Evolutionary conservation across 1,284 basidiomycete species (phyloP), one percentile per base, ranked within the genome.

Genomic region (Fistulina hepatica): DNA sequence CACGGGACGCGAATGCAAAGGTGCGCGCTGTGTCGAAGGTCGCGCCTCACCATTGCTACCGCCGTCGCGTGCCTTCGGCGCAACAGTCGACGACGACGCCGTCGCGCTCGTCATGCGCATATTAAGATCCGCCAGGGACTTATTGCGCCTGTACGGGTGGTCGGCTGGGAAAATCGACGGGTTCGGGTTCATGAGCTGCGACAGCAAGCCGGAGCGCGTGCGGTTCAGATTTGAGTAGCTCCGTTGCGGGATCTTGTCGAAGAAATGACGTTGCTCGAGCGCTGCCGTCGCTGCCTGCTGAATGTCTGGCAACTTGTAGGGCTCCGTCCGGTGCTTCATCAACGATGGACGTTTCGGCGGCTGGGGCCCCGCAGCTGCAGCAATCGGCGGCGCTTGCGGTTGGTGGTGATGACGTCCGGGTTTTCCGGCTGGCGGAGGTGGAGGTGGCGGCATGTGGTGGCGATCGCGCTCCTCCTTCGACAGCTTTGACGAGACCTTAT

Each of bases 401-500:
- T n/a, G n/a, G n/a, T n/a, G n/a, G n/a, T n/a, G n/a, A n/a, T n/a
- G n/a, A n/a, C n/a, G n/a, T n/a, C n/a, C n/a, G n/a, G n/a, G n/a
- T n/a, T n/a, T n/a, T n/a, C 28, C 15, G 9, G 28, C 28, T 5
- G 28, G 11, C 9, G 28, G 28, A 11, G 28, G 28, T 11, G 28
- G 28, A 13, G 28, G 28, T 8, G 28, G 28, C 8, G 28, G 28
- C 13, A 21, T 15, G 33, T 15, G 11, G 33, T 20, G 33, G 11
- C 25, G 37, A 20, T 38, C 27, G 15, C 25, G 23, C 12, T 39
- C 26, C 34, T 9, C n/a, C n/a, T 9, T 25, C 9, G 24, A 9
- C 24, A 25, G 24, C 9, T 9, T 27, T 27, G 25, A 27, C 15
- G 25, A 27, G 26, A 28, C 36, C 30, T 45, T 40, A 20, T 48